These are phyloP conservation scores for Friedmanniomyces simplex DNA, from an alignment of 495 filamentous ascomycete species.

Conservation along the genomic window DNA sequence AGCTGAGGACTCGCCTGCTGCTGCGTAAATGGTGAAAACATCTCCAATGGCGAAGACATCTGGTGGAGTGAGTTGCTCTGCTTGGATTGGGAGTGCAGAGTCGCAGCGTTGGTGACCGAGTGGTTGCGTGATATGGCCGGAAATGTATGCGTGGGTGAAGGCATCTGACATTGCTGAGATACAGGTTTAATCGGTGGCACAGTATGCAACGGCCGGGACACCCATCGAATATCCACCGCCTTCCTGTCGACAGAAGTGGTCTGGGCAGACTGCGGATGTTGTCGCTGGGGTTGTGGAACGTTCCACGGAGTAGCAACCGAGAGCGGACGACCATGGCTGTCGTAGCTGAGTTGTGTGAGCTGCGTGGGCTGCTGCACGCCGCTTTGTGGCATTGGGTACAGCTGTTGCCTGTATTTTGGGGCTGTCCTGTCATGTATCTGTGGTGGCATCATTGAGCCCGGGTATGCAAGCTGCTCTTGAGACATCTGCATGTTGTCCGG, in stretches of 20 bases:
- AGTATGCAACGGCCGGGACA: slow-evolving; percentile 29
- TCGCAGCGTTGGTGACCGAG: background rate
- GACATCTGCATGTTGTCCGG: slow-evolving; percentile 19
- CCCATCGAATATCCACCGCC: slow-evolving; percentile 26
- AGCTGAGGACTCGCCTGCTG: background rate
- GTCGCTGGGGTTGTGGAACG: slow-evolving; percentile 5
- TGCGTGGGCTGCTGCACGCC: background rate
- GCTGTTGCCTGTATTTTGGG: slow-evolving; percentile 23
- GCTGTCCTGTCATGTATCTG: slow-evolving; percentile 32
- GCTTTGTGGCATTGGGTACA: slow-evolving; percentile 27
- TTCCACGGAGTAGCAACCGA: slow-evolving; percentile 25
- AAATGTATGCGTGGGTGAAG: slow-evolving; percentile 16
- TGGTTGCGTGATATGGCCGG: slow-evolving; percentile 11
- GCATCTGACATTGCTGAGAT: slow-evolving; percentile 11
- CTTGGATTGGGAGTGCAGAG: background rate
- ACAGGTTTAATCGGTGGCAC: slow-evolving; percentile 19
- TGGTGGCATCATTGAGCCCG: slow-evolving; percentile 30
- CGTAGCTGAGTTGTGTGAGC: slow-evolving; percentile 14
- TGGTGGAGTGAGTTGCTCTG: slow-evolving; percentile 10
- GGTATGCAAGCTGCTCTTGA: slow-evolving; percentile 11
- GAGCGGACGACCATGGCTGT: slow-evolving; percentile 29
- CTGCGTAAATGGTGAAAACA: too few relatives aligned
- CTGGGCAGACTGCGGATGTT: slow-evolving; percentile 5
- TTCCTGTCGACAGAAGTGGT: slow-evolving; percentile 22
- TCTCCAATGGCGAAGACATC: background rate